phyloP scores from a whole-genome alignment of 306 rosid species.

The Begonia loranthoides region DNA sequence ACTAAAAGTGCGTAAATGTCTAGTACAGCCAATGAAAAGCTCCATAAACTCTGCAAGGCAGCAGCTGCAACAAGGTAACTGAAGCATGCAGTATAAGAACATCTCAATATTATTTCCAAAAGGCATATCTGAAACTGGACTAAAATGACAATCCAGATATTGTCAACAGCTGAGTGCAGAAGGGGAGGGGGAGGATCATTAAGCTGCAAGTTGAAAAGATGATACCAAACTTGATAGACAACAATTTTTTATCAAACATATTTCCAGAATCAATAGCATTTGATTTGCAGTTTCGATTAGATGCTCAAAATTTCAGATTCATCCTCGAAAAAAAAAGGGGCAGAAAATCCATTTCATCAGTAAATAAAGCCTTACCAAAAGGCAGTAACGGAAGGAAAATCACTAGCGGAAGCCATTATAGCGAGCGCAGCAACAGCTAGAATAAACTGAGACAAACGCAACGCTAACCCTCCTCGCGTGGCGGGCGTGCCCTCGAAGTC shows the following conservation, averaged over 20 bases:
- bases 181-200: too few relatives aligned
- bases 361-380: constrained; percentile 41
- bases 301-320: too few relatives aligned
- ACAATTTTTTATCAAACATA: too few relatives aligned
- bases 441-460: constrained; percentile 52
- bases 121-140: neutral
- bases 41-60: constrained; percentile 71
- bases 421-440: constrained; percentile 67
- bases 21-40: constrained; percentile 47
- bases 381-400: constrained; percentile 87
- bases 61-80: constrained; percentile 89
- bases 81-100: constrained; percentile 19
- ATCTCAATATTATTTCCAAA: neutral
- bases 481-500: constrained; percentile 92
- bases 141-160: too few relatives aligned
- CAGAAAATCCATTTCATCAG: neutral
- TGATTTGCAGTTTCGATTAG: too few relatives aligned
- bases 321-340: neutral
- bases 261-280: neutral
- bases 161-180: too few relatives aligned
- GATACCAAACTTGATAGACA: too few relatives aligned
- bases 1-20: constrained; percentile 78
- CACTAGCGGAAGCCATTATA: constrained; percentile 72
- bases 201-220: too few relatives aligned
- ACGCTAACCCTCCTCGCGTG: constrained; percentile 55